These are phyloP conservation scores for Gynochthodes officinalis DNA, from an alignment of 257 asterid genomes.

Conservation along the genomic window DNA sequence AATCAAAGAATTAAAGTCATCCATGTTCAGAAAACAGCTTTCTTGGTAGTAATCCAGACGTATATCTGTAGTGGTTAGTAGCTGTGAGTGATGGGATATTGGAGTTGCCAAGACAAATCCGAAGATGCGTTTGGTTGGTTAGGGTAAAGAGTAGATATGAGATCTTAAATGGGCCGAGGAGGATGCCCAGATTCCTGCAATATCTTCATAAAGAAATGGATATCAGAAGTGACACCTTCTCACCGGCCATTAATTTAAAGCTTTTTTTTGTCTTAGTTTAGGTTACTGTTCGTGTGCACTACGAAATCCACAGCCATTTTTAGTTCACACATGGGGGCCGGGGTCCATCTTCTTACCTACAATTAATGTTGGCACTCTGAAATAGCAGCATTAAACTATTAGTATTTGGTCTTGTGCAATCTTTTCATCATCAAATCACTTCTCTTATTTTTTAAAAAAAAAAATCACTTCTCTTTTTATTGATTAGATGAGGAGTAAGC, in stretches of 20 bases:
- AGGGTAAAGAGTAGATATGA: constrained; percentile 7
- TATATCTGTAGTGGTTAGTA: background rate
- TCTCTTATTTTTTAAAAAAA: no score
- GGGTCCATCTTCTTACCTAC: constrained; percentile 14
- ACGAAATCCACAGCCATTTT: constrained; percentile 1
- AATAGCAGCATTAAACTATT: background rate
- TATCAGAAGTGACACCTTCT: background rate
- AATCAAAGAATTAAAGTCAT: constrained; percentile 13
- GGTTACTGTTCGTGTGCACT: constrained; percentile 16
- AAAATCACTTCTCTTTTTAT: background rate
- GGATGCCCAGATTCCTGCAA: constrained; percentile 17
- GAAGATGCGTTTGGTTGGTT: constrained; percentile 17
- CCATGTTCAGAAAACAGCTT: constrained; percentile 11
- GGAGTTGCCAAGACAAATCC: background rate
- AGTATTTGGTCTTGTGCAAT: background rate
- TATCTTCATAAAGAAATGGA: constrained; percentile 9
- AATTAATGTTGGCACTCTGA: background rate
- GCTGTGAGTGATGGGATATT: background rate
- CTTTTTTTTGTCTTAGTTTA: background rate
- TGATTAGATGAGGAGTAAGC: background rate
- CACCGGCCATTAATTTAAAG: constrained; percentile 10
- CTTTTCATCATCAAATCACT: background rate
- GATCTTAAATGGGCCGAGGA: constrained; percentile 24
- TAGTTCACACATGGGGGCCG: constrained; percentile 10
- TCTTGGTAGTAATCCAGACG: background rate